Evolutionary conservation across 495 filamentous ascomycete species (phyloP), one percentile per base, ranked within the genome.

Genomic region (Penicillium mononematosum): DNA sequence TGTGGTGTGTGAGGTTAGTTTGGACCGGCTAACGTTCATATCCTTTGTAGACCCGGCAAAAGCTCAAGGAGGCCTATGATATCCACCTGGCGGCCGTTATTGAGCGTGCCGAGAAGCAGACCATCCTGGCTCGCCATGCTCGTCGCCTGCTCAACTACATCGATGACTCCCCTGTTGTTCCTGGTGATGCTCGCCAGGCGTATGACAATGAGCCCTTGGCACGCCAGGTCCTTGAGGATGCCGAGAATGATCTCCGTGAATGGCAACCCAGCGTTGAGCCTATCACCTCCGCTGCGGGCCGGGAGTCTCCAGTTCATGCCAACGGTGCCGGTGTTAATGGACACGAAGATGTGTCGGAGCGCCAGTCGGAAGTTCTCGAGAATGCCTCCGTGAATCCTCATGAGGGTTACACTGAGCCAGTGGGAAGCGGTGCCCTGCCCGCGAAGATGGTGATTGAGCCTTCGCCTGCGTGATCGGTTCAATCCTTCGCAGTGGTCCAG

Each of bases 51-150:
- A 98, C 94, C 12, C 85, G 94, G 45, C 86, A 89, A 64, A 98
- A 96, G 73, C 78, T 98, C 62, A 96, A 95, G 72, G 89, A 96
- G 75, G 91, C 94, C 41, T 96, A 91, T 70, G 89, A 91, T 60
- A 70, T 88, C 52, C 91, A 97, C 62, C 85, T 92, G 57, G 84
- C 88, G 10, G 92, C 91, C 34, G 87, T 89, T 12, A 91, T 98
- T 62, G 94, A 98, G 76, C 89, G 93, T 43, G 91, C 91, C 11
- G 94, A 98, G 74, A 98, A 98, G 78, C 93, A 97, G 72, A 88
- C 88, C 58, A 88, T 98, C 54, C 84, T 98, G 20, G 95, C 95
- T 31, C 85, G 85, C 44, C 92, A 98, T 64, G 91, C 90, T 14
- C 87, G 90, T 34, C 85, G 91, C 29, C 80, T 98, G 45, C 75